Base-by-base conservation (phyloP, 257 asterid genomes). In the Fraxinus excelsior region DNA sequence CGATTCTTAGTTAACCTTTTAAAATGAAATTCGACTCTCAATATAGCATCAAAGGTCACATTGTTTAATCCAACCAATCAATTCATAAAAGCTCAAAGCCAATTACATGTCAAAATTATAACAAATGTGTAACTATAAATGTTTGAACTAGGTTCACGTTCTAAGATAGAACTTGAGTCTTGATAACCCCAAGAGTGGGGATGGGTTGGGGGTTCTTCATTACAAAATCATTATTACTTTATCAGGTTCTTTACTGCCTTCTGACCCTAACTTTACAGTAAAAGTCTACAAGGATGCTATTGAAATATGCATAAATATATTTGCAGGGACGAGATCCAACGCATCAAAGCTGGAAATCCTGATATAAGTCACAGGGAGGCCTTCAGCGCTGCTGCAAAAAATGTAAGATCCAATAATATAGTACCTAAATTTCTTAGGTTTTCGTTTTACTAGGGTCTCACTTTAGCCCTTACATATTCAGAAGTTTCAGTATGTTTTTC, bases 311-410 rank as follows among this genome's bases (percentile, higher is more conserved):
- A 62, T 18, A 71, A 4, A 23, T 7, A 40, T 67, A 62, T 62
- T 79, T 82, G 83, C 87, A 95, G 98, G 97, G 99, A 95, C 85
- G 99, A 95, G 93, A 95, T 95, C 96, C 99, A 95, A 87, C 98
- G 99, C 79, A 95, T 95, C 91, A 95, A 95, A 88, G 98, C 99
- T 76, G 98, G 94, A 87, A 95, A 95, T 90, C 99, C 99, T 83
- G 99, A 95, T 90, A 95, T 95, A 23, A 95, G 98, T 78, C 99
- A 95, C 89, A 95, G 99, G 90, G 98, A 95, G 84, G 99, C 99
- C 74, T 95, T 95, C 90, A 95, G 99, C 81, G 99, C 99, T 4
- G 99, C 99, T 74, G 99, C 99, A 69, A 95, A 95, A 88, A 95
- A 95, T 90, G 99, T 95, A 87, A 86, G 98, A 90, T 87, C 88